These are phyloP conservation scores for Calonectria multiphialidica DNA, from an alignment of 2,329 filamentous ascomycete genomes.

Conservation along the genomic window DNA sequence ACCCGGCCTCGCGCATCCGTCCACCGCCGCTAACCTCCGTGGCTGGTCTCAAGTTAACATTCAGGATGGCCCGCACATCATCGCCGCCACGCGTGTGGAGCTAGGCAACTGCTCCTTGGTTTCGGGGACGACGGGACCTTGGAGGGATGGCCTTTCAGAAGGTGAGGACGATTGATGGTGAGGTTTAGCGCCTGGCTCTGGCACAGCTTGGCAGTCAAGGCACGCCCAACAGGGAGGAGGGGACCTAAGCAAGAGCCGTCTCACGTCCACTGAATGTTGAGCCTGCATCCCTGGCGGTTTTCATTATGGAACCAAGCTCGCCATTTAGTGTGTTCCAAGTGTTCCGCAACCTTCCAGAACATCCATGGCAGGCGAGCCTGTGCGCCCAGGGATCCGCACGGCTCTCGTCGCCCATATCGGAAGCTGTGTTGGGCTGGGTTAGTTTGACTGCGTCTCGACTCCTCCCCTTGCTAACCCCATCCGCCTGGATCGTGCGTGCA, in stretches of 20 bases:
- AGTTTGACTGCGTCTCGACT: conserved; percentile 6
- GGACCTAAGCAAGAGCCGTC: conserved; percentile 26
- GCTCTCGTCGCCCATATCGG: conserved; percentile 36
- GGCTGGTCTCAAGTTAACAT: conserved; percentile 40
- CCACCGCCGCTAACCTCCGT: conserved; percentile 27
- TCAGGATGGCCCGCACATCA: conserved; percentile 34
- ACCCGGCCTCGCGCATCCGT: conserved; percentile 21
- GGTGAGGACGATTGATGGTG: conserved; percentile 30
- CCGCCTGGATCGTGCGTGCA: conserved; percentile 34
- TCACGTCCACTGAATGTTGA: conserved; percentile 43
- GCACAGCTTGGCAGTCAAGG: conserved; percentile 33
- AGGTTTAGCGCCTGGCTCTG: conserved; percentile 32
- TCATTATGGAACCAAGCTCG: conserved; percentile 45
- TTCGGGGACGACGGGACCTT: conserved; percentile 29
- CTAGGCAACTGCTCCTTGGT: conserved; percentile 24
- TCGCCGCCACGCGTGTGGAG: conserved; percentile 28
- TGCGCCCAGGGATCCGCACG: conserved; percentile 41
- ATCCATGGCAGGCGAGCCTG: conserved; percentile 39
- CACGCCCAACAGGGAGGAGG: conserved; percentile 30
- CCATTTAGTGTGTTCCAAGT: conserved; percentile 45
- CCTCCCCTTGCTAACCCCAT: conserved; percentile 17
- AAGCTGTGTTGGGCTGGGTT: conserved; percentile 23
- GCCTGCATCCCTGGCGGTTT: conserved; percentile 36
- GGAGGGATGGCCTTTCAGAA: conserved; percentile 23
- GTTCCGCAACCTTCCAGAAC: conserved; percentile 44